These are phyloP conservation scores for Dillenia turbinata DNA, from an alignment of 164 flowering plant genomes.

Conservation along the genomic window DNA sequence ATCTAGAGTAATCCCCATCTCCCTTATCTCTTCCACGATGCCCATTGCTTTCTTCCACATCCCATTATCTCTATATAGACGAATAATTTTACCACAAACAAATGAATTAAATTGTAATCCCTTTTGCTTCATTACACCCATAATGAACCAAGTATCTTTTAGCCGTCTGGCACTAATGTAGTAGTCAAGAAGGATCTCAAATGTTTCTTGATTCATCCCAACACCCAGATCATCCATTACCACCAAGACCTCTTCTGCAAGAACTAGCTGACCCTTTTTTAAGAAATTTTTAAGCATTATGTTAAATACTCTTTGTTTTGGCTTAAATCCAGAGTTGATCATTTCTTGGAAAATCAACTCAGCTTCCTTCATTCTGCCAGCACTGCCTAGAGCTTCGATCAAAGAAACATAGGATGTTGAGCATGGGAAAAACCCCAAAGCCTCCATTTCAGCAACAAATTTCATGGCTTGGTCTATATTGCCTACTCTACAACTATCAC, in stretches of 20 bases:
- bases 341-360: constrained; percentile 68
- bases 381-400: constrained; percentile 51
- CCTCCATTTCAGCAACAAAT: constrained; percentile 53
- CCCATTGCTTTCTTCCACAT: constrained; percentile 86
- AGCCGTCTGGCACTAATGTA: constrained; percentile 58
- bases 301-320: constrained; percentile 35
- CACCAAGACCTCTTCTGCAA: constrained; percentile 34
- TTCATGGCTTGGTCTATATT: constrained; percentile 48
- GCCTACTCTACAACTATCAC: constrained; percentile 35
- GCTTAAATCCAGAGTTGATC: constrained; percentile 32
- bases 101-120: constrained; percentile 41
- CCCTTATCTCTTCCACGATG: constrained; percentile 56
- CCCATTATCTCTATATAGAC: constrained; percentile 73
- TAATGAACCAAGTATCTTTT: constrained; percentile 53
- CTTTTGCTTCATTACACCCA: constrained; percentile 49
- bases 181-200: constrained; percentile 53
- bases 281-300: constrained; percentile 52
- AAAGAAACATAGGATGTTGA: constrained; percentile 35
- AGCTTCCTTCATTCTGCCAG: constrained; percentile 75
- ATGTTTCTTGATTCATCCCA: constrained; percentile 41
- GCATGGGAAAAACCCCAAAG: constrained; percentile 43
- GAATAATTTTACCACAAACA: constrained; percentile 63
- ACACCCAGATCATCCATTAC: constrained; percentile 40
- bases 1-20: constrained; percentile 47
- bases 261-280: constrained; percentile 54